Evolutionary conservation across 2,329 filamentous ascomycete genomes (phyloP).

Genomic region (Aspergillus quadrilineatus): DNA sequence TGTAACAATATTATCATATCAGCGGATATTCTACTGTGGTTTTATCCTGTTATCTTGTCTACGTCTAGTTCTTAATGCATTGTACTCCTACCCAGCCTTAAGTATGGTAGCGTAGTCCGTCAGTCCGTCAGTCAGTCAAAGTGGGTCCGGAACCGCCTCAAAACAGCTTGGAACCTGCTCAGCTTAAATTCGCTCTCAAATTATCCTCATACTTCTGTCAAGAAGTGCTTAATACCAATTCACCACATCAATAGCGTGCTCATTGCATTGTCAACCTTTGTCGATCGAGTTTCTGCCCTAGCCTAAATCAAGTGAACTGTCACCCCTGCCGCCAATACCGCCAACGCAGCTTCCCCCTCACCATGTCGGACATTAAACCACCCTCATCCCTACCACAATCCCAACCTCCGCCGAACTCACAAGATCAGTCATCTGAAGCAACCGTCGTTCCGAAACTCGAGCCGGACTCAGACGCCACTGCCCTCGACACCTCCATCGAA

Average conservation of each 20-base stretch:
- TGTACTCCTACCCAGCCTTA: not conserved
- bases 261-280: not conserved
- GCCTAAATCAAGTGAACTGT: slow-evolving; percentile 6
- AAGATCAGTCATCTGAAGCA: slow-evolving; percentile 14
- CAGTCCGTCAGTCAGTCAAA: not conserved
- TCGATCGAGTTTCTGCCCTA: not conserved
- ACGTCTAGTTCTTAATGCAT: not conserved
- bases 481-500: slow-evolving; percentile 37
- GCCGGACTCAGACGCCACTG: slow-evolving; percentile 25
- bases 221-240: not conserved
- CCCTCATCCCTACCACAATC: slow-evolving; percentile 26
- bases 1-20: slow-evolving; percentile 6
- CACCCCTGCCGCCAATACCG: slow-evolving; percentile 19
- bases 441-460: slow-evolving; percentile 25
- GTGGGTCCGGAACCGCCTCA: slow-evolving; percentile 5
- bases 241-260: not conserved
- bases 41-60: not conserved
- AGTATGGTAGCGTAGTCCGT: not conserved
- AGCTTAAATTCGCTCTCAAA: slow-evolving; percentile 4
- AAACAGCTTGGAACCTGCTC: not conserved
- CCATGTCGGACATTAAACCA: slow-evolving; percentile 35
- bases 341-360: slow-evolving; percentile 12
- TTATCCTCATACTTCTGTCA: not conserved
- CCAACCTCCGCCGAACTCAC: slow-evolving; percentile 9
- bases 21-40: not conserved